Conservation (phyloP, 2,329 filamentous ascomycete species). For the Fusarium sp. region DNA sequence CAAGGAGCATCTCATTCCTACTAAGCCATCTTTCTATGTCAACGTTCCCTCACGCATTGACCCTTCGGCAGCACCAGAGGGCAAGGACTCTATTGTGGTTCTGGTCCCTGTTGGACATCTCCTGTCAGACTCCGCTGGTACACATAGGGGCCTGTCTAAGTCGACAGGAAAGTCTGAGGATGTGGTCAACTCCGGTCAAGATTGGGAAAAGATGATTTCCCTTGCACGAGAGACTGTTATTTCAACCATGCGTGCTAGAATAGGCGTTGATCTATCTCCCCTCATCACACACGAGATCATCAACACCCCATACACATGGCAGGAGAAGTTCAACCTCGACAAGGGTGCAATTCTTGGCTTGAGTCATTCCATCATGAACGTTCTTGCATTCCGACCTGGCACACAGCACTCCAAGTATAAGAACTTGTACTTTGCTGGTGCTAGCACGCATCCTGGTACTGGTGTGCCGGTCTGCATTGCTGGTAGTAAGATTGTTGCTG, state of each 20-base stretch:
- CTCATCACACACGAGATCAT: constrained; percentile 73
- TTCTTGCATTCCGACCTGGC: constrained; percentile 75
- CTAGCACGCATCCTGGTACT: constrained; percentile 82
- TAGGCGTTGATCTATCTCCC: constrained; percentile 65
- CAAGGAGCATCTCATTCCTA: constrained; percentile 75
- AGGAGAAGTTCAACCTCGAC: constrained; percentile 79
- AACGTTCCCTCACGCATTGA: constrained; percentile 82
- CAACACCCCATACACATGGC: constrained; percentile 78
- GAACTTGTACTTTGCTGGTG: constrained; percentile 79
- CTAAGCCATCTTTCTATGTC: constrained; percentile 81
- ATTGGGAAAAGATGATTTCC: constrained; percentile 72
- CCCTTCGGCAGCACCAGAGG: constrained; percentile 74
- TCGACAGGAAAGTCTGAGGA: constrained; percentile 2
- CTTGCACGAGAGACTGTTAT: constrained; percentile 74
- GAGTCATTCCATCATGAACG: constrained; percentile 81
- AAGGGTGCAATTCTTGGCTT: constrained; percentile 81
- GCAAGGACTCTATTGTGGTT: constrained; percentile 76
- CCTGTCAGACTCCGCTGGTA: constrained; percentile 30
- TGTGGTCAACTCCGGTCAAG: constrained; percentile 7
- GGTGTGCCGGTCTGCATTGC: constrained; percentile 82
- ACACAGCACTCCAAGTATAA: constrained; percentile 67
- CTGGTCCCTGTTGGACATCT: constrained; percentile 82
- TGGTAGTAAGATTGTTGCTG: constrained; percentile 72
- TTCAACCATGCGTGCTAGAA: constrained; percentile 71
- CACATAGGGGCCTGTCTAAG: constrained; percentile 32